These are phyloP conservation scores for Cercospora sp. DNA, from an alignment of 2,329 filamentous ascomycete genomes.

Conservation along the genomic window DNA sequence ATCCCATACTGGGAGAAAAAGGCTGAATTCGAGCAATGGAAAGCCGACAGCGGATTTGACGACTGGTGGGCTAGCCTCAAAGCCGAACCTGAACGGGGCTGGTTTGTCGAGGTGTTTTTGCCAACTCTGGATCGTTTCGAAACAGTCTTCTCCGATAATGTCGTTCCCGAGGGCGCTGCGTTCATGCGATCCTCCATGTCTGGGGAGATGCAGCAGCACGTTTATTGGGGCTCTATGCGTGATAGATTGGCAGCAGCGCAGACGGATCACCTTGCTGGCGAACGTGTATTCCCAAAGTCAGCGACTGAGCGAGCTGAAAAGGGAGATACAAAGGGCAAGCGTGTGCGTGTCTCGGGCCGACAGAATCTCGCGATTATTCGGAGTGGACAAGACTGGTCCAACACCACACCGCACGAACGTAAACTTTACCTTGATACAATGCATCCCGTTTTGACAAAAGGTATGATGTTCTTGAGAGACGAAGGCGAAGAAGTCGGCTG, in stretches of 20 bases:
- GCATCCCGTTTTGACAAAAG: slow-evolving; percentile 47
- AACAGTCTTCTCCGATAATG: slow-evolving; percentile 45
- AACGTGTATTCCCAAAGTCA: slow-evolving; percentile 37
- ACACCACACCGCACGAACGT: slow-evolving; percentile 44
- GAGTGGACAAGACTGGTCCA: slow-evolving; percentile 50
- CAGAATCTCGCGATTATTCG: slow-evolving; percentile 48
- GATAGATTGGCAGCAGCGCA: slow-evolving; percentile 46
- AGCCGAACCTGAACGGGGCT: slow-evolving; percentile 38
- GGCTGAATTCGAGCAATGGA: slow-evolving; percentile 39
- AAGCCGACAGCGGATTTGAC: slow-evolving; percentile 10
- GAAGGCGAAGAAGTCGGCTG: slow-evolving; percentile 48
- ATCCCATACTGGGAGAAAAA: slow-evolving; percentile 44
- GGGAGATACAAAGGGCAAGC: slow-evolving; percentile 14
- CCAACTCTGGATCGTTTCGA: slow-evolving; percentile 48
- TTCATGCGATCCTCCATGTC: slow-evolving; percentile 44
- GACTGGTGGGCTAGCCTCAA: slow-evolving; percentile 43
- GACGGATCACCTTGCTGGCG: slow-evolving; percentile 26
- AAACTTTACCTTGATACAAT: slow-evolving; percentile 48
- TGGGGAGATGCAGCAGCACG: slow-evolving; percentile 46
- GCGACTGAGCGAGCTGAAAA: slow-evolving; percentile 15
- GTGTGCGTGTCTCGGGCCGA: slow-evolving; percentile 41
- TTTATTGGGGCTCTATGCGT: slow-evolving; percentile 52
- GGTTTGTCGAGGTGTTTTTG: slow-evolving; percentile 48
- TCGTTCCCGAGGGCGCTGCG: slow-evolving; percentile 44
- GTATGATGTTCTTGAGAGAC: slow-evolving; percentile 50